These are phyloP conservation scores for Lasiodiplodia citricola DNA, from an alignment of 2,329 filamentous ascomycete genomes.

Conservation along the genomic window DNA sequence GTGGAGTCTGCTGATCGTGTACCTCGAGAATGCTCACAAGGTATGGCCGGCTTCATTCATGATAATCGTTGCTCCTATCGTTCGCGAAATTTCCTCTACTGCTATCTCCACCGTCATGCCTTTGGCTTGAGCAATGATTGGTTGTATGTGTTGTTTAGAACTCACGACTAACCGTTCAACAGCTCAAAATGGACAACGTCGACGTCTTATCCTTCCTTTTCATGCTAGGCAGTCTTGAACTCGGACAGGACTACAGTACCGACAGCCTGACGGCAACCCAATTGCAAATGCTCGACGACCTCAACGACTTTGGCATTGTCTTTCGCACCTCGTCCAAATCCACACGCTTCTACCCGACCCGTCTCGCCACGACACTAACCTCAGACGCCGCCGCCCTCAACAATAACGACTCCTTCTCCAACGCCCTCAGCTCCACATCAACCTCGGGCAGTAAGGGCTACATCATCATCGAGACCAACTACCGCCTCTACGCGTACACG, in stretches of 20 bases:
- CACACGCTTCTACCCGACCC: conserved; percentile 80
- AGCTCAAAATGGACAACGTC: conserved; percentile 79
- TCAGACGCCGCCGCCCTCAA: conserved; percentile 75
- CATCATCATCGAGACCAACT: conserved; percentile 97
- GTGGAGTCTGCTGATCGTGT: conserved; percentile 92
- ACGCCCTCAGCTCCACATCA: conserved; percentile 59
- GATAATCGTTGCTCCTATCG: background rate
- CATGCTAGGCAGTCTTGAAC: conserved; percentile 88
- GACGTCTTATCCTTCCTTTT: conserved; percentile 97
- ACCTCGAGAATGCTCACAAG: conserved; percentile 74
- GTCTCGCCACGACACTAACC: conserved; percentile 91
- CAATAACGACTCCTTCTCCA: conserved; percentile 70
- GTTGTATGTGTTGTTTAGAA: background rate
- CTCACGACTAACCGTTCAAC: background rate
- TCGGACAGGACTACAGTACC: conserved; percentile 90
- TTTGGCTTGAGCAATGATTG: background rate
- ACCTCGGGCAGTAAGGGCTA: conserved; percentile 72
- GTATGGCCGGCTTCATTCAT: background rate
- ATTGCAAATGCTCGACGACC: conserved; percentile 84
- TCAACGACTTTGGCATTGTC: conserved; percentile 91
- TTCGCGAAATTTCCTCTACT: background rate
- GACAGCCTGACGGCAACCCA: conserved; percentile 81
- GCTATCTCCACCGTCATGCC: background rate
- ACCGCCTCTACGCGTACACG: conserved; percentile 96
- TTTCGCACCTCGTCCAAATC: conserved; percentile 61